These are phyloP conservation scores for Vanrija sp. DNA, from an alignment of 1,284 basidiomycete species.

Conservation along the genomic window DNA sequence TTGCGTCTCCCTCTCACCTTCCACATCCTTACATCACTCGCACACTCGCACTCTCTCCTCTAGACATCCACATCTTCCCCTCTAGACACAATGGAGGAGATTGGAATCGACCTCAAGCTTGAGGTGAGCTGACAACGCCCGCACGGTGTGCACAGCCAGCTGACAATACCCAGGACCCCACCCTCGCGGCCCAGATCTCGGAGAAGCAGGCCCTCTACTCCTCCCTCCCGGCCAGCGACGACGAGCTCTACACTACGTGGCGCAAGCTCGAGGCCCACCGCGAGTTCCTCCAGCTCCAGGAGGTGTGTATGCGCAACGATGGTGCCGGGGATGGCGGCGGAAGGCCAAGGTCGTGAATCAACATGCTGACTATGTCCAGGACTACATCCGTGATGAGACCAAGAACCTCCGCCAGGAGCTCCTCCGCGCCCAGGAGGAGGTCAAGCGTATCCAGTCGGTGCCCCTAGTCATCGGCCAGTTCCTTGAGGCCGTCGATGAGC, in stretches of 20 bases:
- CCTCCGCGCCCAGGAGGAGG: slow-evolving; percentile 97
- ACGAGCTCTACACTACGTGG: slow-evolving; percentile 92
- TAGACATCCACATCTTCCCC: not conserved
- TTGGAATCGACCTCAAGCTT: slow-evolving; percentile 72
- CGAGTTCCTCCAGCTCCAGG: slow-evolving; percentile 90
- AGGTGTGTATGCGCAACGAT: slow-evolving; percentile 51
- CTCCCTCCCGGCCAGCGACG: slow-evolving; percentile 71
- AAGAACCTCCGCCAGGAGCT: slow-evolving; percentile 96
- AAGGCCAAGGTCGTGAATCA: not conserved
- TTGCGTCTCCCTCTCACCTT: too few species aligned
- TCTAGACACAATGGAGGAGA: slow-evolving; percentile 50
- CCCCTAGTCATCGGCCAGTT: slow-evolving; percentile 99
- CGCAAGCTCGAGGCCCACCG: slow-evolving; percentile 89
- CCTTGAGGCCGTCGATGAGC: slow-evolving; percentile 97
- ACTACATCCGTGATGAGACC: slow-evolving; percentile 99
- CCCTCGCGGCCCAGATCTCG: slow-evolving; percentile 77
- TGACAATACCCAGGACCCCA: slow-evolving; percentile 66
- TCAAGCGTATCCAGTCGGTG: slow-evolving; percentile 98
- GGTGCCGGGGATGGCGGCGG: not conserved
- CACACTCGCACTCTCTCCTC: not conserved
- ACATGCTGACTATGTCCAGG: slow-evolving; percentile 25
- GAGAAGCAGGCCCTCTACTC: slow-evolving; percentile 83
- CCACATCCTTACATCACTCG: not conserved
- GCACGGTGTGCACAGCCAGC: not conserved
- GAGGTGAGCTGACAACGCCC: slow-evolving; percentile 55